These are phyloP conservation scores for Hamamelis virginiana DNA, from an alignment of 164 flowering plant genomes.

Conservation along the genomic window DNA sequence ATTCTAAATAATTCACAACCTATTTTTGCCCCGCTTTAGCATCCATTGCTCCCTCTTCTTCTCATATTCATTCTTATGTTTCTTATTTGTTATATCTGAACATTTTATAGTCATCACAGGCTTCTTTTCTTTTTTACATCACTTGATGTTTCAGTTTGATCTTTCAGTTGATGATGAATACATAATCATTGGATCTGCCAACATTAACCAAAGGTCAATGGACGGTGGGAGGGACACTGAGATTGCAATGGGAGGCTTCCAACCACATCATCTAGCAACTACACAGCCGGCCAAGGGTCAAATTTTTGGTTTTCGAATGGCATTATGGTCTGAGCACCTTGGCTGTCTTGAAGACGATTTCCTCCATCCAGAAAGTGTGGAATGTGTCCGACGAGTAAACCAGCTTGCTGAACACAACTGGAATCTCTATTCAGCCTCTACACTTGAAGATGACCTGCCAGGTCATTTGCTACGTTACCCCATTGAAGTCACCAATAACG, in stretches of 20 bases:
- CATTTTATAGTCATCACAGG: too few species aligned
- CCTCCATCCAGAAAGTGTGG: conserved; percentile 35
- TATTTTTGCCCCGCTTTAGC: too few species aligned
- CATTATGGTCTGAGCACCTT: conserved; percentile 69
- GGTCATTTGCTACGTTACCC: conserved; percentile 70
- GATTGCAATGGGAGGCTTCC: conserved; percentile 79
- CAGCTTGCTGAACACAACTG: conserved; percentile 44
- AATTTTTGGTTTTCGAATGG: conserved; percentile 51
- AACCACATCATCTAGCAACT: conserved; percentile 47
- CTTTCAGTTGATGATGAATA: conserved; percentile 83
- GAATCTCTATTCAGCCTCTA: conserved; percentile 35
- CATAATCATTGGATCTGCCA: conserved; percentile 78
- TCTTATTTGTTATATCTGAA: not conserved
- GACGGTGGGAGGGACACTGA: conserved; percentile 70
- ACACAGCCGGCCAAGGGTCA: conserved; percentile 40
- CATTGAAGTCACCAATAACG: conserved; percentile 28
- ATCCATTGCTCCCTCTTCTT: too few species aligned
- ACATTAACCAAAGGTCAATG: conserved; percentile 79
- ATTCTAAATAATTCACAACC: too few species aligned
- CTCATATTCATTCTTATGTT: too few species aligned
- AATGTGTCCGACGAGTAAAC: conserved; percentile 45
- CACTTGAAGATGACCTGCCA: conserved; percentile 33
- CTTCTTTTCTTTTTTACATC: too few species aligned
- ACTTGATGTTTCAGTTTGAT: not conserved
- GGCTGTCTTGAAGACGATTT: conserved; percentile 22